Evolutionary conservation across 1,284 basidiomycete species (phyloP).

Genomic region (Pseudozyma sp.): DNA sequence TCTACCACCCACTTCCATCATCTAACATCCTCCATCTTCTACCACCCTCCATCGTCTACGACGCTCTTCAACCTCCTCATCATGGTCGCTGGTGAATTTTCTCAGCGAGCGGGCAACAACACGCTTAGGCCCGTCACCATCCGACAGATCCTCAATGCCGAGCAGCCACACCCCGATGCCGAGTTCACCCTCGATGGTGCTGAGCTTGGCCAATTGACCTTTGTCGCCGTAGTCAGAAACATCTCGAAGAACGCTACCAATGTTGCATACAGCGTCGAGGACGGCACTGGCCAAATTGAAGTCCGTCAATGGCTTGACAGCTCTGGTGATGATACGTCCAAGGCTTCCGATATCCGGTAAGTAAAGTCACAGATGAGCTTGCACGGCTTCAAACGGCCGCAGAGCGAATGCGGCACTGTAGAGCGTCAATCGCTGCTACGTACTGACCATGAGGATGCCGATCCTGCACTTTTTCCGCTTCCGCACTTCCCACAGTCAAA

Average conservation of each 20-base stretch:
- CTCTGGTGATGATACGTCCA: conserved; percentile 72
- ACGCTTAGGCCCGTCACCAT: conserved; percentile 84
- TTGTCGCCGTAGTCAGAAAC: conserved; percentile 85
- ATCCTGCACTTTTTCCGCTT: not conserved
- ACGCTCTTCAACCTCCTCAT: not conserved
- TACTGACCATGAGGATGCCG: conserved; percentile 8
- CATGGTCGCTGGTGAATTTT: conserved; percentile 10
- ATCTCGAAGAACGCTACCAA: conserved; percentile 83
- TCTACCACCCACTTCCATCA: not conserved
- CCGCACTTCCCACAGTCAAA: conserved; percentile 73
- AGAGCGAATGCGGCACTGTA: too few species aligned
- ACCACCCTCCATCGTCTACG: too few species aligned
- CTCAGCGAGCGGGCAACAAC: conserved; percentile 57
- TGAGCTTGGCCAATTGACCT: conserved; percentile 82
- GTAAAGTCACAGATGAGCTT: conserved; percentile 1
- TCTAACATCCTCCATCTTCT: not conserved
- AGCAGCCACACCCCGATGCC: conserved; percentile 85
- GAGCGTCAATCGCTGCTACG: not conserved
- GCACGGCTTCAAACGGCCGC: too few species aligned
- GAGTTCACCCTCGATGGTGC: conserved; percentile 85
- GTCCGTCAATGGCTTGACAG: conserved; percentile 89
- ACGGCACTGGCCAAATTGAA: conserved; percentile 89
- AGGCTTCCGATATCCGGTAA: conserved; percentile 59
- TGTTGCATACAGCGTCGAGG: conserved; percentile 82
- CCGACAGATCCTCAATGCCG: conserved; percentile 81